Evolutionary conservation across 352 stramenopile species (phyloP), one percentile per base, ranked within the genome.

Genomic region (Phytophthora tubulina): DNA sequence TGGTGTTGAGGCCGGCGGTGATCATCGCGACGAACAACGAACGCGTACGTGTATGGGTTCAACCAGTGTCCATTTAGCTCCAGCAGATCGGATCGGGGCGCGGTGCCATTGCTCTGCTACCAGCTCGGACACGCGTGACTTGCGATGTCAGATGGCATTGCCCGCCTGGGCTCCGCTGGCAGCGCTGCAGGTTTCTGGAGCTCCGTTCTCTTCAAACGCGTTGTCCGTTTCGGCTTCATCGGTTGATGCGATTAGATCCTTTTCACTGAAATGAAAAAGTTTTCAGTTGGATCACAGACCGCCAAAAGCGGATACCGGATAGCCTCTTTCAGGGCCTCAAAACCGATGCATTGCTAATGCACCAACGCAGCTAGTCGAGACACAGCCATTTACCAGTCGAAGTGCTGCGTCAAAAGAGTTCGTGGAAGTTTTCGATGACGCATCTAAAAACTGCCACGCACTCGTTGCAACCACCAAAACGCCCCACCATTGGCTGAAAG

Each of bases 51-150:
- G 4, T 13, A 21, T 62, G 61, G 61, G 61, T 60, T 62, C 45
- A 64, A 64, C 6, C 32, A 33, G 15, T 63, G 56, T 63, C 56
- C 44, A 63, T 63, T 48, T 27, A 50, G 58, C 46, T 45, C 14
- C 9, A 17, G 32, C 55, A 60, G 63, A 71, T 71, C 54, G 54
- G 63, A 71, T 71, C 54, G 45, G 63, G 53, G 32, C 30, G 49
- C 39, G 49, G 49, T 68, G 60, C 60, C 30, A 52, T 21, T n/a
- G 45, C 53, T 63, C 13, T 49, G 54, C 46, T 55, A 13, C 52
- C 50, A 10, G 27, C 27, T 14, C n/a, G n/a, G 33, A 11, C 51
- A 30, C 35, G 63, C 57, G 56, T 61, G 48, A 67, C 55, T 67
- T 41, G 41, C 31, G 39, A 38, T 54, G 49, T 60, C 64, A 67